These are phyloP conservation scores for Chenopodium formosanum DNA, from an alignment of 148 eudicot genomes.

Conservation along the genomic window DNA sequence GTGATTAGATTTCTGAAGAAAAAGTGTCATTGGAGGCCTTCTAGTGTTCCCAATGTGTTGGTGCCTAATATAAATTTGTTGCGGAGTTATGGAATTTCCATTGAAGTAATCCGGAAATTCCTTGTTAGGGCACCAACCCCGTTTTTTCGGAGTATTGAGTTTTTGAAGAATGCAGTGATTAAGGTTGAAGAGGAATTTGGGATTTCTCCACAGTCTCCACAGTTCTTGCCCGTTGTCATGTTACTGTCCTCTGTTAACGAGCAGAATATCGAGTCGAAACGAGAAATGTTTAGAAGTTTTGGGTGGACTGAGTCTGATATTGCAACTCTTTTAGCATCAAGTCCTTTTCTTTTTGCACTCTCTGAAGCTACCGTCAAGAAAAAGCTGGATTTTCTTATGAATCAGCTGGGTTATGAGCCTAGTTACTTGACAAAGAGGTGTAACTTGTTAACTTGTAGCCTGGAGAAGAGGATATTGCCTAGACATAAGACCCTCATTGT, in stretches of 20 bases:
- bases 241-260: constrained; percentile 6
- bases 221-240: constrained; percentile 26
- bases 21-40: neutral
- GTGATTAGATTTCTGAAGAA: constrained; percentile 9
- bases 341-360: constrained; percentile 13
- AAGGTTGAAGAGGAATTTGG: constrained; percentile 29
- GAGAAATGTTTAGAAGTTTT: constrained; percentile 33
- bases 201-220: constrained; percentile 17
- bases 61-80: constrained; percentile 23
- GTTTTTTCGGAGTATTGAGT: neutral
- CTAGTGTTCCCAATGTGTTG: neutral
- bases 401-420: too few species aligned
- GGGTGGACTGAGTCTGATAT: constrained; percentile 36
- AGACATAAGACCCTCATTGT: constrained; percentile 24
- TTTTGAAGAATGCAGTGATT: neutral
- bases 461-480: constrained; percentile 38
- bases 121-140: neutral
- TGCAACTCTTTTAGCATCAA: neutral
- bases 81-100: constrained; percentile 8
- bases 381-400: too few species aligned
- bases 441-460: too few species aligned
- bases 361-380: constrained; percentile 12
- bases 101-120: constrained; percentile 8
- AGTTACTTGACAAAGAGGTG: too few species aligned
- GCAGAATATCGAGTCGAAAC: constrained; percentile 15